Base-by-base conservation (phyloP, 1,284 basidiomycete species). In the Naganishia cerealis region DNA sequence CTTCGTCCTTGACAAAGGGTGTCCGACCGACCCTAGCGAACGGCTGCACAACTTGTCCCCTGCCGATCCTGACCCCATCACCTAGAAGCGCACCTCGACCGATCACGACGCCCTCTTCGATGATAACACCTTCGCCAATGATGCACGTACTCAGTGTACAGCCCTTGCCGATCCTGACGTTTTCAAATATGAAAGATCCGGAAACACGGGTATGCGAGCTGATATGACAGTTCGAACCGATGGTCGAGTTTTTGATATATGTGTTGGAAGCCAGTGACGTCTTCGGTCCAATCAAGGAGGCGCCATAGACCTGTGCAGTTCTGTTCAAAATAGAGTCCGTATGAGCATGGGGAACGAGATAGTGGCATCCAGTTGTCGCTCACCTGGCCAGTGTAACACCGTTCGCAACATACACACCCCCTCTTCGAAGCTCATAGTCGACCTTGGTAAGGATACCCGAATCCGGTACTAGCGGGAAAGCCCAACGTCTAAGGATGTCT, bases 401-500 rank as follows among this genome's bases (percentile, higher is more conserved):
- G 70, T 87, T 86, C 15, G 92, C 87, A 68, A 94, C 85, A 78
- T 97, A 97, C 72, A 88, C 87, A 79, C 93, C 91, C 6, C 91
- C 92, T 40, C 89, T 85, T 53, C 88, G 84, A 73, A 93, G 87
- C 75, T 94, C 91, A 76, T 94, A 95, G 54, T 86, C 80, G 65
- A 87, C 86, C 10, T 87, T 88, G 33, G 89, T 87, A 0, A 93
- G 92, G 72, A 94, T 87, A 76, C 92, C 92, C 76, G 94, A 88
- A 75, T 96, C 94, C 12, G 95, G 95, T 0, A 94, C 91, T 21
- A 98, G 84, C 0, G 95, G 96, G 81, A 93, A 95, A 2, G 92
- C 91, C 91, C 93, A 95, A 71, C 94, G 84, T 36, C 90, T 86
- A 43, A 99, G 81, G 57, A 99, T 91, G 75, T 98, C 94, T 78